Conservation (phyloP, 306 rosid species). For the Hippophae tibetana region DNA sequence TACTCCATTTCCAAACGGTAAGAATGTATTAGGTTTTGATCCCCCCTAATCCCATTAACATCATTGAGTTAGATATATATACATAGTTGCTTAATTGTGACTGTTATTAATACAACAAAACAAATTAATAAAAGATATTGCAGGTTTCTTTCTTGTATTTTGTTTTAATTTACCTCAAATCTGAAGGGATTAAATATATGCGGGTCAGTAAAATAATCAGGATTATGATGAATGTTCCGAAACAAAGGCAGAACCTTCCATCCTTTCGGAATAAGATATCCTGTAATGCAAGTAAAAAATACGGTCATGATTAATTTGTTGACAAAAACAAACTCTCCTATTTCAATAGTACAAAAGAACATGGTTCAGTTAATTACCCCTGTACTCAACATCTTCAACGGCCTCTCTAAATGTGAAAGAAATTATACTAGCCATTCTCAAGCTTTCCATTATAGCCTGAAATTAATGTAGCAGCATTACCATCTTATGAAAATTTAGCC, state of each 20-base stretch:
- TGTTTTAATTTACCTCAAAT: slow-evolving; percentile 12
- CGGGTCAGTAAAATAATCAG: slow-evolving; percentile 13
- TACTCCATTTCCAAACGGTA: slow-evolving; percentile 25
- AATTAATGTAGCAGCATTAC: background rate
- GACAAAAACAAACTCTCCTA: too few relatives aligned
- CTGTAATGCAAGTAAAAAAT: background rate
- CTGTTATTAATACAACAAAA: background rate
- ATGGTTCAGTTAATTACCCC: background rate
- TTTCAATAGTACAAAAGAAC: too few relatives aligned
- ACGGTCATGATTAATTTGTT: background rate
- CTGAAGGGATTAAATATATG: slow-evolving; percentile 14
- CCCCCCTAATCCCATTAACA: slow-evolving; percentile 1
- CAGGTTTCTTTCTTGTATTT: too few relatives aligned
- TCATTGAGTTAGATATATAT: background rate
- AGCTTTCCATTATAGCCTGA: slow-evolving; percentile 20
- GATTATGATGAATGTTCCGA: slow-evolving; percentile 23
- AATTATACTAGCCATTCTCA: slow-evolving; percentile 25
- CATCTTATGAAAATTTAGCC: background rate
- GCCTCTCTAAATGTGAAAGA: slow-evolving; percentile 22
- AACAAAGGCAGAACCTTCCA: slow-evolving; percentile 25
- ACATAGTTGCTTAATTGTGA: too few relatives aligned
- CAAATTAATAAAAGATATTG: background rate
- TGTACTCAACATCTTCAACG: slow-evolving; percentile 15
- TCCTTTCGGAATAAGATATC: slow-evolving; percentile 21
- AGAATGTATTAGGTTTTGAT: slow-evolving; percentile 10